Evolutionary conservation across 2,329 filamentous ascomycete genomes (phyloP), one percentile per base, ranked within the genome.

Genomic region (Uncinocarpus reesii): DNA sequence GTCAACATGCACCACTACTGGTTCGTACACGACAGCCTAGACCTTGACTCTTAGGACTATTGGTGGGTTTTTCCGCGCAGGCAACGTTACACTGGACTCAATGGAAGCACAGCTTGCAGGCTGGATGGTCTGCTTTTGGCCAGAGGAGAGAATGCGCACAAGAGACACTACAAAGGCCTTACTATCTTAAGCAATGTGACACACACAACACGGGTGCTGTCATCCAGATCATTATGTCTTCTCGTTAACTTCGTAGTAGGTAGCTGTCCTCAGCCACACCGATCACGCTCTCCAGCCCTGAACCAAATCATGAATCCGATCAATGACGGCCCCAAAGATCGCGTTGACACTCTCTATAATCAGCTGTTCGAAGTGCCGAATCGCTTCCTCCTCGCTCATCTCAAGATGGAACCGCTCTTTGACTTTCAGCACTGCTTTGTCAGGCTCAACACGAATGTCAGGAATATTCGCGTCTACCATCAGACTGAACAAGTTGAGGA

Each of bases 401-500:
- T 95, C 90, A 42, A 98, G 66, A 67, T 93, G 88, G 65, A 98
- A 95, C 31, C 92, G 74, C 69, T 98, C 92, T 63, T 92, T 83
- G 4, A 98, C 90, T 69, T 96, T 98, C 58, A 89, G 72, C 13
- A 96, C 90, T 8, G 87, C 89, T 69, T 93, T 93, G 66, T 95
- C 89, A 8, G 87, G 85, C 68, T 95, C 88, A 18, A 94, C 76
- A 50, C 84, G 82, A 60, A 98, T 93, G 58, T 96, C 93, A 0
- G 89, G 92, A 51, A 98, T 95, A 61, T 95, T 95, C 32, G 92
- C 90, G 64, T 96, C 88, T 13, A 94, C 84, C 92, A 98, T 98
- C 50, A 98, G 74, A 59, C 86, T 88, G 65, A 98, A 98, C 37
- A 98, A 66, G 60, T 98, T 98, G 23, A 98, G 75, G 34, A 98